phyloP scores from a whole-genome alignment of 225 moss, liverwort and hornwort genomes.

The Pseudoscleropodium purum region DNA sequence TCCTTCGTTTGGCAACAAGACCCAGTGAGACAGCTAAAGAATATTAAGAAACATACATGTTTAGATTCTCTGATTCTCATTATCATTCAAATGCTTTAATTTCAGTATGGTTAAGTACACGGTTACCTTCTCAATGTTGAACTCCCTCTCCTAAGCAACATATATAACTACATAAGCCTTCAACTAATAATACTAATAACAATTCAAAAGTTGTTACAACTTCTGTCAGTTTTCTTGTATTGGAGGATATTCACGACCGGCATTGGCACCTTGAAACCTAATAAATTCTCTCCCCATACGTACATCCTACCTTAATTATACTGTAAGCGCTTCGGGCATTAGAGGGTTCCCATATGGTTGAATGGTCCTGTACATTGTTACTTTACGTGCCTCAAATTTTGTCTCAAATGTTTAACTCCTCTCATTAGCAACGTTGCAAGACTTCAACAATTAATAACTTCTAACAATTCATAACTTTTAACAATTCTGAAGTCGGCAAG shows the following conservation, averaged over 20 bases:
- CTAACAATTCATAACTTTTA: background rate
- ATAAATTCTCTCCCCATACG: background rate
- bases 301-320: background rate
- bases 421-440: background rate
- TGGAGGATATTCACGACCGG: background rate
- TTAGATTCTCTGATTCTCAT: too few species aligned
- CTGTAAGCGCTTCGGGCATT: background rate
- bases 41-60: background rate
- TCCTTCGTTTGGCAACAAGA: background rate
- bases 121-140: background rate
- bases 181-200: background rate
- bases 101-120: background rate
- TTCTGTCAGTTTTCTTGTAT: background rate
- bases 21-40: background rate
- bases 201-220: background rate
- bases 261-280: background rate
- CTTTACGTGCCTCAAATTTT: background rate
- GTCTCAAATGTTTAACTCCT: background rate
- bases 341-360: background rate
- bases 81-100: background rate
- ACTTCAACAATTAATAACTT: background rate
- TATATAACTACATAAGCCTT: background rate
- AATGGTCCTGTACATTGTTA: too few species aligned
- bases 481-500: background rate
- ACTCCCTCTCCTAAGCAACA: background rate